Evolutionary conservation across 805 yeast genomes (phyloP), one percentile per base, ranked within the genome.

Genomic region (Starmera amethionina): DNA sequence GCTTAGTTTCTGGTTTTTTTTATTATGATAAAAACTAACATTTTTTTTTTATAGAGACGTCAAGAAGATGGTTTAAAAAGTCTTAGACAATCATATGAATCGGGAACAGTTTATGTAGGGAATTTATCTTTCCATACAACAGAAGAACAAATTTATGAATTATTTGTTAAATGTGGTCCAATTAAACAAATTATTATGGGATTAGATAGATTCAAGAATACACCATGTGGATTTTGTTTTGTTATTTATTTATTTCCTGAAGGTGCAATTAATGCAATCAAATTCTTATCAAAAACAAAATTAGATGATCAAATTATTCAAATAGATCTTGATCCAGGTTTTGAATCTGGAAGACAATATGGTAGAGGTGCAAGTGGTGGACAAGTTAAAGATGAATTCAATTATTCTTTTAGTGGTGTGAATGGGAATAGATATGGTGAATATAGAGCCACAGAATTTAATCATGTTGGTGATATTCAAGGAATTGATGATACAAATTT

Each of bases 221-320:
- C 96, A 1, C 98, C 98, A 2, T 89, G 97, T 57, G 97, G 98
- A 14, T 90, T 93, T 60, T 89, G 97, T 57, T 93, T 93, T 57
- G 88, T 93, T 32, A 82, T 87, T 36, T 93, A 80, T 58, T 73
- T 72, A 40, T 59, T 66, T 27, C 79, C 79, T 35, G 70, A 70
- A 38, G 88, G 85, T 38, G 87, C 96, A 2, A 65, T 88, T 40
- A 77, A 82, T 47, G 84, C 96, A 2, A 76, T 90, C 56, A 84
- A 87, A 58, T 90, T 78, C 54, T 64, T 93, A 38, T 79, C 85
- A 49, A 81, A 78, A 40, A 87, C 96, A 0, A 80, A 79, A 52
- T 72, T 93, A 39, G 96, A 90, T 54, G 95, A 89, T 38, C 78
- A 85, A 45, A 66, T 71, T 32, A 73, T 93, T 54, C 81, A 82